Evolutionary conservation across 1,284 basidiomycete species (phyloP), one percentile per base, ranked within the genome.

Genomic region (Cryptococcus floricola): DNA sequence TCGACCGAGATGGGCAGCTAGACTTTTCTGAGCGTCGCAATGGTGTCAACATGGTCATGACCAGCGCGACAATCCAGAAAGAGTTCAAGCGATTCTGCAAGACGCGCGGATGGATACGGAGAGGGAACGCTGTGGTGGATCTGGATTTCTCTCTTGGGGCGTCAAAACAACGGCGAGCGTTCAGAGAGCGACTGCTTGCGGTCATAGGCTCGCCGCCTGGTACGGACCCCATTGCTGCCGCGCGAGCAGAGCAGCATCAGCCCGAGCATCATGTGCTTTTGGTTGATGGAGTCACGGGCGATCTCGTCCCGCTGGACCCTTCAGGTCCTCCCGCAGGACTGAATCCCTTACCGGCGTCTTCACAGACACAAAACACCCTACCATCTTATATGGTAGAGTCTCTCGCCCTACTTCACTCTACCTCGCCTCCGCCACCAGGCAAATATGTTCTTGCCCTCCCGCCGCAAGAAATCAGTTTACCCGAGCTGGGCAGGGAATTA

Each of bases 41-140:
- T 42, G 52, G 50, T 23, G 47, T 68, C 5, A 63, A 60, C 19
- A 69, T 62, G 2, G 62, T 69, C 1, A 70, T 67, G 68, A 62
- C 59, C 12, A 62, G 62, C 31, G 67, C 69, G 6, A 65, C 60
- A 16, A 45, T 72, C 43, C 45, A 48, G n/a, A 46, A 49, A 16
- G 54, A 54, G 12, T 52, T 68, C 10, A 58, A 63, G 51, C 45
- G 61, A 13, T 62, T 65, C 23, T 54, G 62, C 10, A 63, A 60
- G 50, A 60, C 51, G n/a, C 52, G 65, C 19, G 70, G 70, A 2
- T 70, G 67, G 70, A 56, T 64, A n/a, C 45, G 56, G 16, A 60
- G 49, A 39, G 49, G 49, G 42, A 52, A 27, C 19, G 45, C 27
- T 0, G 41, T 62, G 13, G 58, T 67, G 7, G 63, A 68, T 39